Conservation (phyloP, 1,284 basidiomycete species). For the Takashimella tepidaria region DNA sequence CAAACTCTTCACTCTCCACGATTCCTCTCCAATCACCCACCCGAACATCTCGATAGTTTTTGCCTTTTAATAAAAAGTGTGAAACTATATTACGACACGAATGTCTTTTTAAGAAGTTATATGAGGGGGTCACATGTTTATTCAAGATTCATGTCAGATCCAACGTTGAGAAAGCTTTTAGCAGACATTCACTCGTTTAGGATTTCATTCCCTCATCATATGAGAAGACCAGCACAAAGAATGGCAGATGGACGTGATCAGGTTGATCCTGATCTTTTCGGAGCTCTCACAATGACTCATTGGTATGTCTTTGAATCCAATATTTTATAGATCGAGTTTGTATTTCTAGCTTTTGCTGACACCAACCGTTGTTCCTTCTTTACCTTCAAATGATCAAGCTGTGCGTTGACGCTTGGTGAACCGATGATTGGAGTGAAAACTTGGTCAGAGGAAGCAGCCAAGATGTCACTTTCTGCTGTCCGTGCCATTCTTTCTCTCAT, state of each 20-base stretch:
- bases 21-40: slow-evolving; percentile 20
- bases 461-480: slow-evolving; percentile 35
- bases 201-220: slow-evolving; percentile 27
- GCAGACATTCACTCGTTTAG: slow-evolving; percentile 36
- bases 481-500: slow-evolving; percentile 38
- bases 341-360: too few relatives aligned
- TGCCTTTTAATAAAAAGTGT: slow-evolving; percentile 60
- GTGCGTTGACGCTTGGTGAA: slow-evolving; percentile 31
- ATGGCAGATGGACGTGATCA: slow-evolving; percentile 10
- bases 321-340: too few relatives aligned
- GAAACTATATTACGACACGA: slow-evolving; percentile 52
- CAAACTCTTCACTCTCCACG: slow-evolving; percentile 27
- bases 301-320: too few relatives aligned
- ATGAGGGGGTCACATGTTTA: slow-evolving; percentile 26
- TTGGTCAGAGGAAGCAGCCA: slow-evolving; percentile 33
- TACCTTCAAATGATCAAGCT: too few relatives aligned
- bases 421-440: slow-evolving; percentile 35
- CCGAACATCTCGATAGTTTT: slow-evolving; percentile 47
- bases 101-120: slow-evolving; percentile 33
- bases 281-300: slow-evolving; percentile 30
- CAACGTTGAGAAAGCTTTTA: slow-evolving; percentile 24
- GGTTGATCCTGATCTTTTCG: slow-evolving; percentile 33
- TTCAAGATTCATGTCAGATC: slow-evolving; percentile 27
- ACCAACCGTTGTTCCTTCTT: too few relatives aligned
- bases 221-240: slow-evolving; percentile 25